Evolutionary conservation across 345 rosid species (phyloP).

Genomic region (Gossypioides kirkii): DNA sequence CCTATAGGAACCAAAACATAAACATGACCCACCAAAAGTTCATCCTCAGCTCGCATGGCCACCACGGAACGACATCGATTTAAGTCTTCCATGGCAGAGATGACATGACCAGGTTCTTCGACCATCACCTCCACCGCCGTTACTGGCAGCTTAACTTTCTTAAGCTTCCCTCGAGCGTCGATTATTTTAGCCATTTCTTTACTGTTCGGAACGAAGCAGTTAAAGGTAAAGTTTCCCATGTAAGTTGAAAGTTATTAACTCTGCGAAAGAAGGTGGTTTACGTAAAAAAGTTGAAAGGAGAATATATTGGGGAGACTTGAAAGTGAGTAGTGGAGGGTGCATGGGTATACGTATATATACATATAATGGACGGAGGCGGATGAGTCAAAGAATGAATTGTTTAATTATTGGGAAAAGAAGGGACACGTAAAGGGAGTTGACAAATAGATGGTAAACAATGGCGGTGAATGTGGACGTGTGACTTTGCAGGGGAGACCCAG

Average conservation of each 20-base stretch:
- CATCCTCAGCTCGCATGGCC: conserved; percentile 42
- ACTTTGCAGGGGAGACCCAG: conserved; percentile 6
- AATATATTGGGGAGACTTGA: not conserved
- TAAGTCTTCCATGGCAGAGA: conserved; percentile 23
- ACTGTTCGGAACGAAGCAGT: conserved; percentile 5
- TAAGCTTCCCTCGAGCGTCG: conserved; percentile 24
- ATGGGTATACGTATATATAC: not conserved
- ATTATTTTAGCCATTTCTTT: conserved; percentile 26
- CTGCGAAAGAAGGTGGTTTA: not conserved
- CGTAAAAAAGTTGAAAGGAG: not conserved
- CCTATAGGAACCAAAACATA: conserved; percentile 27
- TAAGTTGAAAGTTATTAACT: not conserved
- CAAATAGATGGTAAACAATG: not conserved
- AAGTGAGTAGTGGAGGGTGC: not conserved
- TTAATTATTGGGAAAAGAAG: not conserved
- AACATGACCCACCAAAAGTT: conserved; percentile 26
- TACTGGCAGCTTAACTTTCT: conserved; percentile 21
- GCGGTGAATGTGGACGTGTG: not conserved
- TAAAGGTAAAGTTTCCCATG: conserved; percentile 34
- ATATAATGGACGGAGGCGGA: not conserved
- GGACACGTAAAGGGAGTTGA: not conserved
- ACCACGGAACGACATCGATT: conserved; percentile 12
- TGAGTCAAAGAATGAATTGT: conserved; percentile 6
- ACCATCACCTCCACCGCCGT: conserved; percentile 50
- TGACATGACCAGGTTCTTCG: conserved; percentile 39